Conservation (phyloP, 176 grass and related monocot species). For the Avena insularis region DNA sequence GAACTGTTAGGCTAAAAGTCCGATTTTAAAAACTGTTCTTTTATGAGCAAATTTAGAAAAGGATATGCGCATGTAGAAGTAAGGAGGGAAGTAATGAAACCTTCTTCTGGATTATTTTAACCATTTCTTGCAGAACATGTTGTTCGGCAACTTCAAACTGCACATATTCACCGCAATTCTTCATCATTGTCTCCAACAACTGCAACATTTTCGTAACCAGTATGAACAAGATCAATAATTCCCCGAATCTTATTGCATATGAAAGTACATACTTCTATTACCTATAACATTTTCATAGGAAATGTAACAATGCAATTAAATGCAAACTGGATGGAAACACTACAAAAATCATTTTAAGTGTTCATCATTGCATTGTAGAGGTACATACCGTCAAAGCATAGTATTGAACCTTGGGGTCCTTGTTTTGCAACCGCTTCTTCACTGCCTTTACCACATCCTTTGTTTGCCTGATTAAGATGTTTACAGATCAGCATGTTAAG, state of each 20-base stretch:
- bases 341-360: background rate
- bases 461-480: slow-evolving; percentile 70
- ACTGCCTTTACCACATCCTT: slow-evolving; percentile 83
- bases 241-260: background rate
- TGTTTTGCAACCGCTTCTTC: slow-evolving; percentile 83
- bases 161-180: slow-evolving; percentile 83
- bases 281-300: background rate
- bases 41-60: background rate
- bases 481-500: slow-evolving; percentile 24
- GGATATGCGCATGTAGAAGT: background rate
- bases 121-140: slow-evolving; percentile 84
- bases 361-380: background rate
- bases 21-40: background rate
- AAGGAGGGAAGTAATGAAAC: slow-evolving; percentile 34
- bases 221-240: slow-evolving; percentile 32
- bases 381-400: slow-evolving; percentile 81
- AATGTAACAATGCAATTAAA: slow-evolving; percentile 7
- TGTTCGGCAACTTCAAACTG: slow-evolving; percentile 79
- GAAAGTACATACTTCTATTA: background rate
- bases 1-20: background rate
- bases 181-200: slow-evolving; percentile 97
- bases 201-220: slow-evolving; percentile 44
- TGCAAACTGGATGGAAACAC: background rate
- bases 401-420: slow-evolving; percentile 89
- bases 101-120: slow-evolving; percentile 96